Evolutionary conservation across 2,329 filamentous ascomycete species (phyloP), one percentile per base, ranked within the genome.

Genomic region (Colletotrichum euphorbiae): DNA sequence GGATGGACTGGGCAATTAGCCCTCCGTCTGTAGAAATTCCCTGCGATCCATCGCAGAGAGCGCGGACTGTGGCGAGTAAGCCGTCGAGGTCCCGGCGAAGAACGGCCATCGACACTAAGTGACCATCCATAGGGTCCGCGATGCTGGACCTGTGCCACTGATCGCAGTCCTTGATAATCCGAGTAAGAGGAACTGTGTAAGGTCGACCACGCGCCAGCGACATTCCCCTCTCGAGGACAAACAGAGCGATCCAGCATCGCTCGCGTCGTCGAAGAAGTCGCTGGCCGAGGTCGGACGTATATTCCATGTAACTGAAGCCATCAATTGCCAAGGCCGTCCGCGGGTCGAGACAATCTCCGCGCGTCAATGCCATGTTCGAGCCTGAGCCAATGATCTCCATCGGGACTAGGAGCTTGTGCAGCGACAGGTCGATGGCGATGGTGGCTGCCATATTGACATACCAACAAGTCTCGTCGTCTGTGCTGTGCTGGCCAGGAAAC

Each of bases 221-320:
- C 74, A 92, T 90, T 36, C 90, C 91, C 77, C 91, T 82, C 74
- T 93, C 91, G 1, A 93, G 83, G 0, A 92, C 90, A 74, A 92
- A 93, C 1, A 93, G 77, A 0, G 90, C 87, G 63, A 93, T 84
- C 90, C 90, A 93, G 7, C 88, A 87, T 69, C 91, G 81, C 76
- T 93, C 91, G 52, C 91, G 82, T 60, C 89, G 83, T 46, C 91
- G 83, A 3, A 93, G 76, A 2, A 93, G 78, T 43, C 89, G 79
- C 62, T 85, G 82, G 2, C 90, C 91, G 73, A 83, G 83, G 69
- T 88, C 84, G 0, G 90, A 91, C 28, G 75, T 76, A 0, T 87
- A 83, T 51, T 91, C 88, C 5, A 92, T 77, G 56, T 90, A 84
- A 38, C 84, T 80, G 72, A 92, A 92, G 0, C 91, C 90, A 73